Percentiles rank a stretch among this genome's conserved stretches.
These are phyloP conservation scores for Fusarium equiseti DNA, from an alignment of 2,329 filamentous ascomycete genomes.

Conservation along the genomic window DNA sequence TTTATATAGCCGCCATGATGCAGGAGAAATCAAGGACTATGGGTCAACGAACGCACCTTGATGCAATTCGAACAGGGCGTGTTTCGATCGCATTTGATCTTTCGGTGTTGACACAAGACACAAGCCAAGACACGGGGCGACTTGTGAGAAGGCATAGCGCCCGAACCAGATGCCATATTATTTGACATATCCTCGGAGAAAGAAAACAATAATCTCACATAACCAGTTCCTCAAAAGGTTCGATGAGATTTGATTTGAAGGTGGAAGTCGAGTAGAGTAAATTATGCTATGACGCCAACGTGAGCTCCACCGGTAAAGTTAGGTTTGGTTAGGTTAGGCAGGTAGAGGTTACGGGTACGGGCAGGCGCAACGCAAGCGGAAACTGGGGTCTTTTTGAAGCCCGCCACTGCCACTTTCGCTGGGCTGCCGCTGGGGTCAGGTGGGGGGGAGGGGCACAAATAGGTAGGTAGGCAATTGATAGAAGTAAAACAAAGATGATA, in stretches of 20 bases:
- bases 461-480: not conserved
- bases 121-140: slow-evolving; percentile 64
- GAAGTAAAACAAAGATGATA: not conserved
- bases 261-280: slow-evolving; percentile 27
- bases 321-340: slow-evolving; percentile 1
- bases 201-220: slow-evolving; percentile 46
- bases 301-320: slow-evolving; percentile 19
- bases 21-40: not conserved
- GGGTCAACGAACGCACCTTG: slow-evolving; percentile 59
- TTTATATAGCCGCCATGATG: not conserved
- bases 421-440: slow-evolving; percentile 18
- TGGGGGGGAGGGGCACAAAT: slow-evolving; percentile 40
- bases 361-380: slow-evolving; percentile 12
- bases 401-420: slow-evolving; percentile 13
- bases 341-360: not conserved
- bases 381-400: slow-evolving; percentile 22
- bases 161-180: slow-evolving; percentile 43
- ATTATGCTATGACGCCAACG: slow-evolving; percentile 40
- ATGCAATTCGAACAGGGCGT: slow-evolving; percentile 71
- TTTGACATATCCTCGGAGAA: slow-evolving; percentile 51
- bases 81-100: slow-evolving; percentile 72
- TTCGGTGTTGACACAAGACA: slow-evolving; percentile 70
- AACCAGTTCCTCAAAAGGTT: slow-evolving; percentile 29
- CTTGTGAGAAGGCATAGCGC: slow-evolving; percentile 50
- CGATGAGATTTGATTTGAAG: slow-evolving; percentile 14